Conservation (phyloP, 2,329 filamentous ascomycete genomes). For the Penicillium sp. region DNA sequence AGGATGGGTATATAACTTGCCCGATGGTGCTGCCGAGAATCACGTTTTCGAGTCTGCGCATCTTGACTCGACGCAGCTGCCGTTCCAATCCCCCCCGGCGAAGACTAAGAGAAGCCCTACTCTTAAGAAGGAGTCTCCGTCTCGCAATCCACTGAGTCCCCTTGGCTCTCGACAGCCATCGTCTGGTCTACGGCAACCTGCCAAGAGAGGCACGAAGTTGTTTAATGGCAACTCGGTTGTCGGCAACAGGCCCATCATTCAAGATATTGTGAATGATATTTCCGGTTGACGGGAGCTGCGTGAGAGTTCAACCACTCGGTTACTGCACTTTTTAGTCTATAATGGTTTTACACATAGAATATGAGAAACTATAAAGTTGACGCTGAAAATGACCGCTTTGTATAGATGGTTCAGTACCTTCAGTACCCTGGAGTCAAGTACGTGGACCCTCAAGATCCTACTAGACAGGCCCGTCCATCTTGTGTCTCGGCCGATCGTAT, state of each 20-base stretch:
- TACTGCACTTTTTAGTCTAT: neutral
- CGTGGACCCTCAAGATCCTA: no score
- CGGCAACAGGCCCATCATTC: conserved; percentile 66
- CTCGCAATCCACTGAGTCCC: conserved; percentile 32
- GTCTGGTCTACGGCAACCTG: conserved; percentile 51
- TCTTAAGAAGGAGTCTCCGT: conserved; percentile 20
- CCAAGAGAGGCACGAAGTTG: conserved; percentile 59
- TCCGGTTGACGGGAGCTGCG: conserved; percentile 23
- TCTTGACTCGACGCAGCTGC: conserved; percentile 20
- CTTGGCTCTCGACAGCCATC: conserved; percentile 27
- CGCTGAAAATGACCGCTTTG: no score
- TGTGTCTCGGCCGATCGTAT: no score
- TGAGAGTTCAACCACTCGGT: neutral
- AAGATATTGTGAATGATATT: conserved; percentile 73
- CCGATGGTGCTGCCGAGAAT: conserved; percentile 59
- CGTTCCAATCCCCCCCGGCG: conserved; percentile 20
- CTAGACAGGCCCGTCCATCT: no score
- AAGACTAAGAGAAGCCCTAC: conserved; percentile 28
- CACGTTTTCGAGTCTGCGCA: conserved; percentile 62
- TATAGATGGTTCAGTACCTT: no score
- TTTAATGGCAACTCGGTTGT: conserved; percentile 54
- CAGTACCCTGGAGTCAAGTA: no score
- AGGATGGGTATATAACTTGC: conserved; percentile 77
- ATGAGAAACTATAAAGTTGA: no score
- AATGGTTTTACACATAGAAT: neutral